Base-by-base conservation (phyloP, 2,329 filamentous ascomycete species). In the Emydomyces testavorans region DNA sequence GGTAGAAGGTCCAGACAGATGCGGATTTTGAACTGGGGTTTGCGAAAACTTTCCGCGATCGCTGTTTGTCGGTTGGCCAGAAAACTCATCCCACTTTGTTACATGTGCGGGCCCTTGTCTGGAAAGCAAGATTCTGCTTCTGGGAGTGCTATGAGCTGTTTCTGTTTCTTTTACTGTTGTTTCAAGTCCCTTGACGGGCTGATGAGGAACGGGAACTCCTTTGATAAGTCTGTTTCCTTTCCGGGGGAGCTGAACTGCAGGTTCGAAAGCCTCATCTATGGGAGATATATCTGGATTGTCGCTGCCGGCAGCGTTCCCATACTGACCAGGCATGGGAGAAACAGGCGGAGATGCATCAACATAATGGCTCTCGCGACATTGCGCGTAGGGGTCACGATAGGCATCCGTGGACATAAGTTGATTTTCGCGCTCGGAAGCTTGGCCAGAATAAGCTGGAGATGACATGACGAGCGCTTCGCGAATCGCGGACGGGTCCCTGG, bases 41-140 rank as follows among this genome's bases (percentile, higher is more conserved):
- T 77, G 76, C 32, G 73, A 73, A 21, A 74, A 67, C 50, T 72
- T 76, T 11, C 79, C 78, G 40, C 67, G 71, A 16, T 71, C 64
- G 47, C 68, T 74, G n/a, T 69, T 73, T 4, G 77, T 80, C 32
- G 78, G 76, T 57, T 84, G 80, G 6, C 79, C 80, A 2, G 81
- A 81, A 59, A 76, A 77, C 40, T 75, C 75, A 63, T 85, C 79
- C 80, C 80, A 83, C 56, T 54, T 54, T n/a, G 62, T 61, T 34
- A 49, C 36, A 47, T 52, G 32, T 38, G 24, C 6, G 13, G 26
- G 36, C 3, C 24, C n/a, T 13, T 35, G 24, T 24, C 35, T 39
- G 21, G 42, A 29, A 39, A 13, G 26, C 44, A 46, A 50, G 51
- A 39, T 46, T 46, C 39, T 53, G 55, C 10, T 13, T 11, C 13